Percentiles rank a stretch among this genome's conserved stretches.
phyloP scores from a whole-genome alignment of 805 yeast species.

The Zygotorulaspora danielsina region DNA sequence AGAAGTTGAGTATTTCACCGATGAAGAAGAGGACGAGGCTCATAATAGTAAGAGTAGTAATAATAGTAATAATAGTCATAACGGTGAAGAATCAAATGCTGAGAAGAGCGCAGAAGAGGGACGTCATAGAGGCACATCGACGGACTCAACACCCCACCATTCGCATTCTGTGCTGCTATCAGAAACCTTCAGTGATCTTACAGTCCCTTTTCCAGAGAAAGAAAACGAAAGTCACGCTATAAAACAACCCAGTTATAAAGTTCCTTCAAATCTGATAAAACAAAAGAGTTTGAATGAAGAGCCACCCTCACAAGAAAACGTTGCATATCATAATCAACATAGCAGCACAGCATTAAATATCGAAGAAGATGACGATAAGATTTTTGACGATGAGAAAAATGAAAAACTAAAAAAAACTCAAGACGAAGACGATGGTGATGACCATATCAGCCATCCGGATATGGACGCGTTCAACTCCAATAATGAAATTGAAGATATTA shows the following conservation, averaged over 20 bases:
- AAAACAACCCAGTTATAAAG: constrained; percentile 20
- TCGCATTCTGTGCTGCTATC: constrained; percentile 5
- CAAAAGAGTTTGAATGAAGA: neutral
- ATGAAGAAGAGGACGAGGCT: constrained; percentile 30
- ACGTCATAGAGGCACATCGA: neutral
- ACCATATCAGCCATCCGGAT: constrained; percentile 15
- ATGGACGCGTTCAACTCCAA: constrained; percentile 9
- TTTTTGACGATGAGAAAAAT: constrained; percentile 5
- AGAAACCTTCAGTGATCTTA: constrained; percentile 9
- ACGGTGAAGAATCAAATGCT: neutral
- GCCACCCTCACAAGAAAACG: neutral
- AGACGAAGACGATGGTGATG: constrained; percentile 18
- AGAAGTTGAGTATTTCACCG: constrained; percentile 42
- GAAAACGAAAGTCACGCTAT: constrained; percentile 5
- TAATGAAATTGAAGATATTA: constrained; percentile 9
- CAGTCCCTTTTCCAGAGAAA: constrained; percentile 7
- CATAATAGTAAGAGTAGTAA: neutral
- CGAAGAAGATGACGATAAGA: constrained; percentile 8
- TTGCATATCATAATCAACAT: neutral
- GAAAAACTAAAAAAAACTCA: constrained; percentile 26
- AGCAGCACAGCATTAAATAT: neutral
- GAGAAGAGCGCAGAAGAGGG: neutral
- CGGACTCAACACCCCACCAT: neutral
- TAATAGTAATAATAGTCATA: neutral
- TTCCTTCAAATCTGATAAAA: constrained; percentile 19